Percentiles rank a stretch among this genome's conserved stretches.
Evolutionary conservation across 1,284 basidiomycete species (phyloP).

Genomic region (Sanguinoderma infundibulare): DNA sequence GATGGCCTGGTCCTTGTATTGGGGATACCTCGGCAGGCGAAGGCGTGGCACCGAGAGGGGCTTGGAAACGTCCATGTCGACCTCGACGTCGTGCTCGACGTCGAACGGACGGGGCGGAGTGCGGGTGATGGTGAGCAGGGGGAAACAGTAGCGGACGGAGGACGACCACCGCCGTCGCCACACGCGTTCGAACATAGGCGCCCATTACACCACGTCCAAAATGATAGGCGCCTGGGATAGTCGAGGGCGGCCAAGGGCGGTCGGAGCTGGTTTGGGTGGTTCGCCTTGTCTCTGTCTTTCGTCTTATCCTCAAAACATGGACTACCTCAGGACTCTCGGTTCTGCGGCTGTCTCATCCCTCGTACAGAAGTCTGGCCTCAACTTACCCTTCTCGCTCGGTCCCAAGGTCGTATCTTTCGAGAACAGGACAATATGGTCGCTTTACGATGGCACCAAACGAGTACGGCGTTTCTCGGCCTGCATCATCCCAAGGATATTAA

Average conservation of each 20-base stretch:
- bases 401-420: slow-evolving; percentile 74
- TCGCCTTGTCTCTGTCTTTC: neutral
- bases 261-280: too few species aligned
- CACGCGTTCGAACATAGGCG: slow-evolving; percentile 8
- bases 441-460: slow-evolving; percentile 89
- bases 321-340: slow-evolving; percentile 82
- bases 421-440: slow-evolving; percentile 75
- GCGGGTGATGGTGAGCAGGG: slow-evolving; percentile 14
- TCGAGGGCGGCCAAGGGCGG: too few species aligned
- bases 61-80: slow-evolving; percentile 29
- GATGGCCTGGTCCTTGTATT: slow-evolving; percentile 17
- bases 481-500: neutral
- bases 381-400: slow-evolving; percentile 88
- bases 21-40: slow-evolving; percentile 25
- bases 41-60: slow-evolving; percentile 26
- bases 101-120: slow-evolving; percentile 10
- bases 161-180: slow-evolving; percentile 1
- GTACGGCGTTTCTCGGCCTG: slow-evolving; percentile 46
- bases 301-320: slow-evolving; percentile 53
- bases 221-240: neutral
- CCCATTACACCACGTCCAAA: neutral
- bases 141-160: slow-evolving; percentile 7
- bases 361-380: slow-evolving; percentile 89
- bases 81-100: slow-evolving; percentile 19
- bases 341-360: slow-evolving; percentile 88